phyloP scores from a whole-genome alignment of 1,284 basidiomycete species.

The Apiotrichum brassicae region DNA sequence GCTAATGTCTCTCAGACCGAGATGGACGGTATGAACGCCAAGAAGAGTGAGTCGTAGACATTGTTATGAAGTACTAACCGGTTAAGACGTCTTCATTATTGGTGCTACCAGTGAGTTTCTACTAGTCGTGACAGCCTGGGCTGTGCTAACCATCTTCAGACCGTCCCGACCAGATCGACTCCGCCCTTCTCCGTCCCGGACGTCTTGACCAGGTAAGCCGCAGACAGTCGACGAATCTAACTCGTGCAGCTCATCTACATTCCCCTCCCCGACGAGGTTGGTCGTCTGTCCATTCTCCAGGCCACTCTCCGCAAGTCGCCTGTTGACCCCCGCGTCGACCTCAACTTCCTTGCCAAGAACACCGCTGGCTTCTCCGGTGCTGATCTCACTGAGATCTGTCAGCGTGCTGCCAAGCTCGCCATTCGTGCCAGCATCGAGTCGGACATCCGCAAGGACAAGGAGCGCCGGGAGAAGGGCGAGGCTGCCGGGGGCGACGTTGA shows the following conservation, averaged over 20 bases:
- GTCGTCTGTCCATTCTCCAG: constrained; percentile 83
- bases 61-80: background rate
- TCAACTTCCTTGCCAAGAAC: constrained; percentile 80
- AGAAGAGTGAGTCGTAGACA: constrained; percentile 60
- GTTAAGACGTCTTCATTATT: constrained; percentile 81
- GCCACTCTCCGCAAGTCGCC: constrained; percentile 92
- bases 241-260: constrained; percentile 76
- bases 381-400: constrained; percentile 97
- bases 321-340: constrained; percentile 75
- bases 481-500: constrained; percentile 66
- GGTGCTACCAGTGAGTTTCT: constrained; percentile 68
- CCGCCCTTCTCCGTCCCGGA: constrained; percentile 93
- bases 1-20: constrained; percentile 57
- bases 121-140: background rate
- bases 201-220: constrained; percentile 65
- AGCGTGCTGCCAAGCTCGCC: constrained; percentile 86
- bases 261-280: constrained; percentile 85
- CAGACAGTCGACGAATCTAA: constrained; percentile 36
- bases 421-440: constrained; percentile 88
- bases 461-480: constrained; percentile 75
- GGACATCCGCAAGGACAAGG: constrained; percentile 74
- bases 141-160: constrained; percentile 46
- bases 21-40: constrained; percentile 99
- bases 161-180: constrained; percentile 97
- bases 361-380: constrained; percentile 99